phyloP scores from a whole-genome alignment of 495 filamentous ascomycete species.

The Xylaria palmicola region DNA sequence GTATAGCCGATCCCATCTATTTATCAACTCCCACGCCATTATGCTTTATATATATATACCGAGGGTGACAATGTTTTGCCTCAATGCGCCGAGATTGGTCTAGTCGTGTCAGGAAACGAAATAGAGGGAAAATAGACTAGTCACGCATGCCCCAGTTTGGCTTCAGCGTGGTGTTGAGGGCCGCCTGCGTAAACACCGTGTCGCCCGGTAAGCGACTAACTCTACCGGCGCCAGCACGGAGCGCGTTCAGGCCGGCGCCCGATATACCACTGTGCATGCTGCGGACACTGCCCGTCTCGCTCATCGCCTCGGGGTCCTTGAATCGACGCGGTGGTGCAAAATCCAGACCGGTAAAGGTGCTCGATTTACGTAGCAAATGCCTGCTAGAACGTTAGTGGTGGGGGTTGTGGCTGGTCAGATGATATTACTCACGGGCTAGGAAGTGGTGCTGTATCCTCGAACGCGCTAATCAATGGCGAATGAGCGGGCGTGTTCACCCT shows the following conservation, averaged over 20 bases:
- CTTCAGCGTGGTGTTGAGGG: constrained; percentile 67
- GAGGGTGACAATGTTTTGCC: constrained; percentile 3
- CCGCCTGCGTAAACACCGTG: constrained; percentile 76
- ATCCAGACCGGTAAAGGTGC: constrained; percentile 85
- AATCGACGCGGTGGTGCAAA: constrained; percentile 93
- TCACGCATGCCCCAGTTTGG: constrained; percentile 72
- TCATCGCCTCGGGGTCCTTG: constrained; percentile 66
- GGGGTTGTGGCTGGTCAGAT: constrained; percentile 29
- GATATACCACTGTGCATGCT: constrained; percentile 83
- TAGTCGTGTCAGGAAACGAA: constrained; percentile 17
- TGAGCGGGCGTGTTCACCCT: constrained; percentile 66
- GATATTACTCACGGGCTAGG: constrained; percentile 80
- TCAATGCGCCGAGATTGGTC: constrained; percentile 11
- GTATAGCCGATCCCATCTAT: constrained; percentile 17
- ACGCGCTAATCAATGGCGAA: constrained; percentile 75
- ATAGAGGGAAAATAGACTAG: constrained; percentile 3
- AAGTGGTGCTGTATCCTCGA: constrained; percentile 79
- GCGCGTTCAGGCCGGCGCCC: constrained; percentile 64
- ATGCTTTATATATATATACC: constrained; percentile 13
- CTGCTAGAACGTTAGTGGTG: constrained; percentile 39
- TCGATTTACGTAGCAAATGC: constrained; percentile 82
- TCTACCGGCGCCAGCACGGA: constrained; percentile 86
- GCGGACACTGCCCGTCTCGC: constrained; percentile 87
- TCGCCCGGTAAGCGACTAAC: constrained; percentile 82
- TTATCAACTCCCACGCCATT: constrained; percentile 19